These are phyloP conservation scores for Sugiyamaella castrensis DNA, from an alignment of 1,139 yeast species.

Conservation along the genomic window DNA sequence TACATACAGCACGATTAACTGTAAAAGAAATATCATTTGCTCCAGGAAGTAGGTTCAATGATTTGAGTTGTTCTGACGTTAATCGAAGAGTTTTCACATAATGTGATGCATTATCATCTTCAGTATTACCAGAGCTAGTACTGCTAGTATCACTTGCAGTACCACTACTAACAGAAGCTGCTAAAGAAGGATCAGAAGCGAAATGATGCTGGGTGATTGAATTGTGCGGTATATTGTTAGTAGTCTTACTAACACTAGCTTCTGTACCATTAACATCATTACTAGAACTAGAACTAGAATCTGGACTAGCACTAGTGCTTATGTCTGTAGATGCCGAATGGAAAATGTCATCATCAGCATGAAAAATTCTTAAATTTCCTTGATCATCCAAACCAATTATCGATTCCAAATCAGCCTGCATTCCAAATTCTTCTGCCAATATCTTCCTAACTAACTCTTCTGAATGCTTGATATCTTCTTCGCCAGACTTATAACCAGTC, in stretches of 20 bases:
- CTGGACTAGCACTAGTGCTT: background rate
- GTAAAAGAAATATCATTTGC: constrained; percentile 74
- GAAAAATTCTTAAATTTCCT: constrained; percentile 68
- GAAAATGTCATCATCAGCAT: constrained; percentile 34
- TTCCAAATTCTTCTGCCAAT: constrained; percentile 66
- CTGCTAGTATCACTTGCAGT: background rate
- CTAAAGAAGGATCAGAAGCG: constrained; percentile 19
- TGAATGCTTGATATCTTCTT: constrained; percentile 47
- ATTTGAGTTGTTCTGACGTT: constrained; percentile 83
- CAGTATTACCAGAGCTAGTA: background rate
- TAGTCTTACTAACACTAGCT: background rate
- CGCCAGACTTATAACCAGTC: constrained; percentile 93
- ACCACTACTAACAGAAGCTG: background rate
- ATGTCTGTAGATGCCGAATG: constrained; percentile 10
- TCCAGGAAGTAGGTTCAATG: constrained; percentile 73
- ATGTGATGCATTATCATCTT: constrained; percentile 21
- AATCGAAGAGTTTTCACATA: constrained; percentile 86
- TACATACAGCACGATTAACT: constrained; percentile 72
- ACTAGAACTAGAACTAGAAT: constrained; percentile 6
- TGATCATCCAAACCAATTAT: constrained; percentile 60
- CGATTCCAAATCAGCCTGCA: constrained; percentile 45
- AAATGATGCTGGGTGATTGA: constrained; percentile 19
- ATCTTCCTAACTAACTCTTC: constrained; percentile 66
- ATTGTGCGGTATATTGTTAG: constrained; percentile 11
- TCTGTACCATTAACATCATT: constrained; percentile 11